phyloP scores from a whole-genome alignment of 495 filamentous ascomycete species.

The Endocarpon pusillum region DNA sequence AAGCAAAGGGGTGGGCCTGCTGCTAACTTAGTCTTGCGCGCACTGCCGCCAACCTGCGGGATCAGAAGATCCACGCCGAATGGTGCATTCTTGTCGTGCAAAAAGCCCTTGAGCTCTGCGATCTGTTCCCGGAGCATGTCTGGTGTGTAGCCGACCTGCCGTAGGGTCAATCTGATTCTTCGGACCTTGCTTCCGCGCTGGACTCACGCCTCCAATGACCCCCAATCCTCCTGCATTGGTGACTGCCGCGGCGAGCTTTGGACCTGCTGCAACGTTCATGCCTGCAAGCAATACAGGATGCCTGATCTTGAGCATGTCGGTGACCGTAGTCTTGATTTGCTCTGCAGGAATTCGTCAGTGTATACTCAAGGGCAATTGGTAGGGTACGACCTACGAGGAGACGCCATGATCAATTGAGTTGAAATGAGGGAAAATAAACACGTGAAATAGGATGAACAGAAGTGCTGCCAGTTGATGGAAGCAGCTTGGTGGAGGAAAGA shows the following conservation, averaged over 20 bases:
- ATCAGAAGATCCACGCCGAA: slow-evolving; percentile 94
- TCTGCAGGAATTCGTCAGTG: slow-evolving; percentile 34
- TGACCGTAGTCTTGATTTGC: slow-evolving; percentile 72
- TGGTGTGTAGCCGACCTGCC: slow-evolving; percentile 92
- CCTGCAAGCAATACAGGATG: slow-evolving; percentile 90
- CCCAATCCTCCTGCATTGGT: slow-evolving; percentile 94
- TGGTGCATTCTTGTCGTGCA: slow-evolving; percentile 90
- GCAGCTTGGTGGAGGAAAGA: no score
- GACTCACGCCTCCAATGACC: slow-evolving; percentile 89
- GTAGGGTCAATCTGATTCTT: no score
- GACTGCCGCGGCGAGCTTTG: slow-evolving; percentile 90
- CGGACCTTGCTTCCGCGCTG: no score
- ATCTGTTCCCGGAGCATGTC: slow-evolving; percentile 95
- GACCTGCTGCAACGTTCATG: slow-evolving; percentile 98
- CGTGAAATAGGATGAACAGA: neutral
- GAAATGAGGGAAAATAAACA: neutral
- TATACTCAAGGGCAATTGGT: slow-evolving; percentile 1
- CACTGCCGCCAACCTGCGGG: slow-evolving; percentile 84
- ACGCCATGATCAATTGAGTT: slow-evolving; percentile 52
- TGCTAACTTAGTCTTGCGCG: slow-evolving; percentile 82
- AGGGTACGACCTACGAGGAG: slow-evolving; percentile 47
- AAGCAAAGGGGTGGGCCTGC: neutral
- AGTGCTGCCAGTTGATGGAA: neutral
- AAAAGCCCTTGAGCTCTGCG: slow-evolving; percentile 75
- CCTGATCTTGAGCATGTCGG: slow-evolving; percentile 92